phyloP scores from a whole-genome alignment of 2,329 filamentous ascomycete species.

The Alternaria postmessia region DNA sequence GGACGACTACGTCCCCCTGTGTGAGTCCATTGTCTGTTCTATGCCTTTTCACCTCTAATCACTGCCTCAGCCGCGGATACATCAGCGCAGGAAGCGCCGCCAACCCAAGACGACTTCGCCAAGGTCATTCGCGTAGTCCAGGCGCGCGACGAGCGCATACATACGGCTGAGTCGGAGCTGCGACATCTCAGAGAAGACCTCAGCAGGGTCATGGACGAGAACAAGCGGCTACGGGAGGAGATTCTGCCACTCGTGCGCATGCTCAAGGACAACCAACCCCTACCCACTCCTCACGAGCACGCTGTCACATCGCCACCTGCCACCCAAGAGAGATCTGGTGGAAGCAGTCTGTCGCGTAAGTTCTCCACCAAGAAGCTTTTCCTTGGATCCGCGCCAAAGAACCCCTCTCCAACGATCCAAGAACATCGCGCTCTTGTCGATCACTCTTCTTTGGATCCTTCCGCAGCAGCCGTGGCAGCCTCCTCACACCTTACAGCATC shows the following conservation, averaged over 20 bases:
- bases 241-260: constrained; percentile 88
- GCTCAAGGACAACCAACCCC: constrained; percentile 87
- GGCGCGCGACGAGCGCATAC: constrained; percentile 89
- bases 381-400: constrained; percentile 58
- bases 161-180: constrained; percentile 81
- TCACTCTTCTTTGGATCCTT: constrained; percentile 57
- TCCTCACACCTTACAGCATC: constrained; percentile 61
- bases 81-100: constrained; percentile 82
- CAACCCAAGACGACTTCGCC: constrained; percentile 91
- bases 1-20: constrained; percentile 91
- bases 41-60: constrained; percentile 11
- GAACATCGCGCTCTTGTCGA: constrained; percentile 54
- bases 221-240: constrained; percentile 87
- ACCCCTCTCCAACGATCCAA: constrained; percentile 60
- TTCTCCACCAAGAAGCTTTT: constrained; percentile 63
- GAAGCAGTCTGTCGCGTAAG: constrained; percentile 60
- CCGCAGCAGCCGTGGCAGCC: constrained; percentile 60
- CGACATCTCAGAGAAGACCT: constrained; percentile 71
- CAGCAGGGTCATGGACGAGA: constrained; percentile 73
- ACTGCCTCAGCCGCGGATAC: constrained; percentile 78
- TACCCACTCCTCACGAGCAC: constrained; percentile 60
- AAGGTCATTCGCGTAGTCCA: constrained; percentile 89
- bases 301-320: constrained; percentile 46
- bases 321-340: constrained; percentile 45
- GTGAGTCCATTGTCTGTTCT: constrained; percentile 63